Evolutionary conservation across 495 filamentous ascomycete species (phyloP).

Genomic region (Evernia prunastri): DNA sequence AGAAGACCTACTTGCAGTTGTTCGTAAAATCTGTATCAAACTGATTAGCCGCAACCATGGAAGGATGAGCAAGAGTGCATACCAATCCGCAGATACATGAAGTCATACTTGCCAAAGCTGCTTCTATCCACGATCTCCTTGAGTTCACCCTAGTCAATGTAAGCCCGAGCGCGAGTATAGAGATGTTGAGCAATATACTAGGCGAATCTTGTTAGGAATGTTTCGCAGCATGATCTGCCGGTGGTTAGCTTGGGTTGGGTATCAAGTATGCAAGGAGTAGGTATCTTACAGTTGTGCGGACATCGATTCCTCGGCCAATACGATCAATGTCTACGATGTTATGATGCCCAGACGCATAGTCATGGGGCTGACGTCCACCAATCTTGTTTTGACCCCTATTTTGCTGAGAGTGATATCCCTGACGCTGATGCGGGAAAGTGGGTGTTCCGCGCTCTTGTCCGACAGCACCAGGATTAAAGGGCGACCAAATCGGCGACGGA

Average conservation of each 20-base stretch:
- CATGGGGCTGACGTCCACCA: conserved; percentile 22
- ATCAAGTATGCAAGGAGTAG: background rate
- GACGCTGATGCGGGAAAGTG: conserved; percentile 12
- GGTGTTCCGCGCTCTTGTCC: conserved; percentile 29
- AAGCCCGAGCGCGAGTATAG: conserved; percentile 16
- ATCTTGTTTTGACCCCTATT: conserved; percentile 13
- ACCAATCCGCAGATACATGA: conserved; percentile 90
- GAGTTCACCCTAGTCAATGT: conserved; percentile 47
- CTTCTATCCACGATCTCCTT: conserved; percentile 74
- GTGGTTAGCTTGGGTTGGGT: conserved; percentile 18
- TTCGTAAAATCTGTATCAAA: conserved; percentile 65
- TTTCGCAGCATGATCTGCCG: conserved; percentile 89
- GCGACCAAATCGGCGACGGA: conserved; percentile 19
- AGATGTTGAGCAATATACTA: conserved; percentile 38
- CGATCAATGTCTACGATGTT: conserved; percentile 61
- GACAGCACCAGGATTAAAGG: conserved; percentile 29
- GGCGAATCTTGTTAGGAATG: conserved; percentile 85
- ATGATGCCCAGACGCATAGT: conserved; percentile 39
- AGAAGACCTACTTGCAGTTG: conserved; percentile 69
- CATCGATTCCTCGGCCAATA: conserved; percentile 60
- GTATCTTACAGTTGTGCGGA: conserved; percentile 62
- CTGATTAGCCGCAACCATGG: conserved; percentile 9
- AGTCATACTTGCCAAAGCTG: conserved; percentile 78
- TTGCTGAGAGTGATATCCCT: conserved; percentile 12
- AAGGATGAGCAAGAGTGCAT: conserved; percentile 21